Base-by-base conservation (phyloP, 2,329 filamentous ascomycete species). In the Fusarium newnesense region DNA sequence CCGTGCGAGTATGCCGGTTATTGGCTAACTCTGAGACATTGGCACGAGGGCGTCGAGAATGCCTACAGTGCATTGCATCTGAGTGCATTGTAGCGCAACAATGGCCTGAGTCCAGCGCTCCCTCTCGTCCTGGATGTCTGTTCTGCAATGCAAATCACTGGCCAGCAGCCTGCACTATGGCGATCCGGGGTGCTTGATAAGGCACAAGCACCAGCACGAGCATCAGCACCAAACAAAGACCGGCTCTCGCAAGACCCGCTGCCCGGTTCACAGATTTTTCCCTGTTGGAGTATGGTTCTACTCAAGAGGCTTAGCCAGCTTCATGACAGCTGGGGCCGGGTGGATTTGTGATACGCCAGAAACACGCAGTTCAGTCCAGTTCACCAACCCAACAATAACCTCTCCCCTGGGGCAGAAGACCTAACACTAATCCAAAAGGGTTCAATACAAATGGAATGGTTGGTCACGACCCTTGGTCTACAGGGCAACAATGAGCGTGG, bases 161-260 rank as follows among this genome's bases (percentile, higher is more conserved):
- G 32, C 56, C 50, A 40, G 50, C 47, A 44, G 54, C 63, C 73
- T 77, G 74, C 76, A 77, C 67, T 64, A 56, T 53, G 75, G 58
- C 69, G 75, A 77, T 77, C 75, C 74, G 75, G 75, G 75, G 75
- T 75, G 68, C 61, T 54, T 72, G 71, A 70, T 69, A 72, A 60
- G 47, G 62, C 44, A 66, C 61, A 56, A 57, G 70, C 71, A 59
- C 67, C 46, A 40, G 52, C 44, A 66, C 67, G 52, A 30, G 39
- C 39, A 40, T 13, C 40, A 43, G 52, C 47, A 66, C 67, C 58
- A 60, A 28, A 61, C 57, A 64, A 63, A 64, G 54, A 34, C 43
- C 57, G 57, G 60, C 49, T 54, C 68, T 63, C 53, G 37, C 53
- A 66, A 63, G 75, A 62, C 60, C 64, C 46, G 75, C 61, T 44